Percentiles rank a stretch among this genome's conserved stretches.
Evolutionary conservation across 1,139 yeast genomes (phyloP).

Genomic region (Yamadazyma oceani): DNA sequence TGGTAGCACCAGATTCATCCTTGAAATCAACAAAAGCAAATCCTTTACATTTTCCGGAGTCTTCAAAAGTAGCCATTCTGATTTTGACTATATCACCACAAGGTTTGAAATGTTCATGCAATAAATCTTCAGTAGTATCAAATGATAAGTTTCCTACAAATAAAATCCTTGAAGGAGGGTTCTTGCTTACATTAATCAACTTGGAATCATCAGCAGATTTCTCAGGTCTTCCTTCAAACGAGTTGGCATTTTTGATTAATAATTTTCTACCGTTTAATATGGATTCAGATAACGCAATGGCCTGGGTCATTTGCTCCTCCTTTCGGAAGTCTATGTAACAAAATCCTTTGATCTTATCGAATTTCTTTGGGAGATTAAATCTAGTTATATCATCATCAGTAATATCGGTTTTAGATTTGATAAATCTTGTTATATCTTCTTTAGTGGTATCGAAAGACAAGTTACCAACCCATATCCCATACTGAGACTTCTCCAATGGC

Average conservation of each 20-base stretch:
- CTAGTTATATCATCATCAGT: conserved; percentile 54
- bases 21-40: conserved; percentile 90
- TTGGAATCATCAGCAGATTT: conserved; percentile 37
- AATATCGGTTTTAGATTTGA: conserved; percentile 59
- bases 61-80: conserved; percentile 97
- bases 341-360: conserved; percentile 74
- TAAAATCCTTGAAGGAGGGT: conserved; percentile 85
- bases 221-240: conserved; percentile 87
- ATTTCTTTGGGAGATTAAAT: conserved; percentile 66
- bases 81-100: conserved; percentile 80
- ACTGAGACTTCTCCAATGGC: conserved; percentile 43
- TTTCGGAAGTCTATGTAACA: conserved; percentile 86
- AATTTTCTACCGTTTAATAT: conserved; percentile 81
- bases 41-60: conserved; percentile 94
- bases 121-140: conserved; percentile 81
- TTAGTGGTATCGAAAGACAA: conserved; percentile 80
- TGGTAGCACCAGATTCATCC: conserved; percentile 77
- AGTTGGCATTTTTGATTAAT: conserved; percentile 76
- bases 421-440: conserved; percentile 68
- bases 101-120: conserved; percentile 74
- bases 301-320: conserved; percentile 60
- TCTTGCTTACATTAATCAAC: conserved; percentile 47
- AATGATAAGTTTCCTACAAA: conserved; percentile 93
- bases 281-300: conserved; percentile 67
- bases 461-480: conserved; percentile 95